phyloP scores from a whole-genome alignment of 345 rosid species.

The Brassica rapa region DNA sequence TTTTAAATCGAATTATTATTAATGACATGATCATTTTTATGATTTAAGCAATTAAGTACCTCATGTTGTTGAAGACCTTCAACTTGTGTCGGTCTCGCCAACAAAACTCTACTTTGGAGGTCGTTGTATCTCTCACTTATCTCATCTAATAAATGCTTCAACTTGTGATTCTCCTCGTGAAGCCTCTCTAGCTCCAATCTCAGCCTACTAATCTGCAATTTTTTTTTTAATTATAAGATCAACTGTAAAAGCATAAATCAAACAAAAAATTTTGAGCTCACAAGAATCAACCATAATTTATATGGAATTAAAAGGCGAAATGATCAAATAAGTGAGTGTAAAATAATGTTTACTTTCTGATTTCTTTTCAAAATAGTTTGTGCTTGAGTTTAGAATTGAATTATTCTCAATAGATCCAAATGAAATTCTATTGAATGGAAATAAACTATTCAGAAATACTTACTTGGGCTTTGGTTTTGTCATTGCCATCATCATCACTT shows the following conservation, averaged over 20 bases:
- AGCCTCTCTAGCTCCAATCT: constrained; percentile 56
- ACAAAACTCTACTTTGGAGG: constrained; percentile 61
- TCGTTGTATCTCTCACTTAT: constrained; percentile 54
- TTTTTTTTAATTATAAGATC: neutral
- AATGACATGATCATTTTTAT: neutral
- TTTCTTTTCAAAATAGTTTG: neutral
- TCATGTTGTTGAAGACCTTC: constrained; percentile 39
- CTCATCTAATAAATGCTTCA: constrained; percentile 66
- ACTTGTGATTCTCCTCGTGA: constrained; percentile 68
- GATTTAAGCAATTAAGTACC: constrained; percentile 39
- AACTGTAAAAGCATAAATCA: neutral
- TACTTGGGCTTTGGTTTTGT: constrained; percentile 51
- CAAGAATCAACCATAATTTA: neutral
- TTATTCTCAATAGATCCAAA: neutral
- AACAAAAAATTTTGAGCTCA: neutral
- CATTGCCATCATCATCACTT: constrained; percentile 36
- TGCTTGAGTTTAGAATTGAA: neutral
- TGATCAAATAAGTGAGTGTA: neutral
- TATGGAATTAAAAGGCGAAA: neutral
- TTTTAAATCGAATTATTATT: neutral
- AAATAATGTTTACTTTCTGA: neutral
- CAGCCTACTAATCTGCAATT: constrained; percentile 48
- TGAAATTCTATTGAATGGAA: neutral
- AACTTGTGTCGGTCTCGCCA: constrained; percentile 59
- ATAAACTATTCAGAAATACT: constrained; percentile 30